Conservation (phyloP, 2,329 filamentous ascomycete species). For the Aspergillus ochraceoroseus region DNA sequence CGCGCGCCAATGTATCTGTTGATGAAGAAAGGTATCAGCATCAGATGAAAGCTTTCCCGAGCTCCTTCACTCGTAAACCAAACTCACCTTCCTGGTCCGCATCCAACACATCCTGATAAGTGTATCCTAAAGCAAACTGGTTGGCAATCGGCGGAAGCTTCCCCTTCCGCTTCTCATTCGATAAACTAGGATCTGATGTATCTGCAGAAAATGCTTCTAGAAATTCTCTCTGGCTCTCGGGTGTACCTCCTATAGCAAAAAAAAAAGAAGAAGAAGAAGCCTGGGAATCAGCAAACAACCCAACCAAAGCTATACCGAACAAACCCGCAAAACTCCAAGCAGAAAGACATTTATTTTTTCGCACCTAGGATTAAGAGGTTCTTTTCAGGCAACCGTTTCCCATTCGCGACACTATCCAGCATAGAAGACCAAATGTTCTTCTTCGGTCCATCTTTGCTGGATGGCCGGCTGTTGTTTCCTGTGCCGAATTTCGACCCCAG, state of each 20-base stretch:
- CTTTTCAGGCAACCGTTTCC: conserved; percentile 85
- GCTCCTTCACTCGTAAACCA: not conserved
- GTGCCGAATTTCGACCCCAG: conserved; percentile 30
- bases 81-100: conserved; percentile 78
- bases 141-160: conserved; percentile 78
- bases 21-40: not conserved
- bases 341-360: conserved; percentile 23
- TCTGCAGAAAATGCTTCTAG: conserved; percentile 56
- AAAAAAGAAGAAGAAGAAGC: conserved; percentile 7
- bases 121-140: conserved; percentile 87
- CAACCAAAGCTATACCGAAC: too few species aligned
- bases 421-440: conserved; percentile 93
- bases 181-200: conserved; percentile 38
- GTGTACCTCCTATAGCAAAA: conserved; percentile 61
- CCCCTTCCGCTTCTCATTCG: conserved; percentile 46
- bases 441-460: conserved; percentile 61
- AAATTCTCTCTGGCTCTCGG: conserved; percentile 79
- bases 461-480: conserved; percentile 38
- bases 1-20: conserved; percentile 77
- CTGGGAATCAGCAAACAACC: conserved; percentile 21
- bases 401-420: conserved; percentile 84
- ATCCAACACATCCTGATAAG: conserved; percentile 90
- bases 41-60: not conserved
- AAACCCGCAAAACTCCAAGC: conserved; percentile 4
- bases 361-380: conserved; percentile 79